These are phyloP conservation scores for Eurotiales sp. DNA, from an alignment of 2,329 filamentous ascomycete species.

Conservation along the genomic window DNA sequence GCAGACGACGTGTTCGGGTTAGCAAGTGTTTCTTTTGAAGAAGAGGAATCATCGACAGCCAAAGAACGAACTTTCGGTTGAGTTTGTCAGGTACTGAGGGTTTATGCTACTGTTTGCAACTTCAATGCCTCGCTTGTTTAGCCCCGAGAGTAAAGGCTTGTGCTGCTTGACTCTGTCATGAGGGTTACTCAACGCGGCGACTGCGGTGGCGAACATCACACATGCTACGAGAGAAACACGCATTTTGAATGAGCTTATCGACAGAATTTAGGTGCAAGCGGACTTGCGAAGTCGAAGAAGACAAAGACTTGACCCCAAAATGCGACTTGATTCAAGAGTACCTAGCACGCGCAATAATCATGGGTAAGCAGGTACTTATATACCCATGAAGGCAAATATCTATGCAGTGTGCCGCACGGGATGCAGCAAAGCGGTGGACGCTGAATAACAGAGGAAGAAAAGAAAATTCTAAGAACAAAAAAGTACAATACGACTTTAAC, in stretches of 20 bases:
- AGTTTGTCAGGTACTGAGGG: constrained; percentile 4
- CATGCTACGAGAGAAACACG: not conserved
- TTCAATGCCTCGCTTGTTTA: constrained; percentile 6
- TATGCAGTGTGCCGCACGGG: too few species aligned
- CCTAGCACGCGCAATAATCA: too few species aligned
- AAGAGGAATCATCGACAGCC: too few species aligned
- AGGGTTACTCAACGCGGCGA: constrained; percentile 11
- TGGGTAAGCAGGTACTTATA: too few species aligned
- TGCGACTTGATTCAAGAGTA: too few species aligned
- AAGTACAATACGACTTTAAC: too few species aligned
- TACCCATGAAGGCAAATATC: too few species aligned
- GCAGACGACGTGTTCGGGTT: not conserved
- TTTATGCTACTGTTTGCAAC: not conserved
- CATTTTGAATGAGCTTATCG: constrained; percentile 1
- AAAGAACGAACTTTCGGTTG: constrained; percentile 5
- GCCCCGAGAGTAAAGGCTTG: not conserved
- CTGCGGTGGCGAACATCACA: constrained; percentile 1
- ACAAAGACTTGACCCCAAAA: too few species aligned
- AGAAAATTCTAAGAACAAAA: too few species aligned
- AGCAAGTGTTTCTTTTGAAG: not conserved
- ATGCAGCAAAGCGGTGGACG: too few species aligned
- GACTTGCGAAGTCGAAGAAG: not conserved
- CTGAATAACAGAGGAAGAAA: too few species aligned
- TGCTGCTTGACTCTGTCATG: constrained; percentile 8
- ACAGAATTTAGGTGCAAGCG: too few species aligned